Conservation (phyloP, 1,139 yeast species). For the Geotrichum restrictum region DNA sequence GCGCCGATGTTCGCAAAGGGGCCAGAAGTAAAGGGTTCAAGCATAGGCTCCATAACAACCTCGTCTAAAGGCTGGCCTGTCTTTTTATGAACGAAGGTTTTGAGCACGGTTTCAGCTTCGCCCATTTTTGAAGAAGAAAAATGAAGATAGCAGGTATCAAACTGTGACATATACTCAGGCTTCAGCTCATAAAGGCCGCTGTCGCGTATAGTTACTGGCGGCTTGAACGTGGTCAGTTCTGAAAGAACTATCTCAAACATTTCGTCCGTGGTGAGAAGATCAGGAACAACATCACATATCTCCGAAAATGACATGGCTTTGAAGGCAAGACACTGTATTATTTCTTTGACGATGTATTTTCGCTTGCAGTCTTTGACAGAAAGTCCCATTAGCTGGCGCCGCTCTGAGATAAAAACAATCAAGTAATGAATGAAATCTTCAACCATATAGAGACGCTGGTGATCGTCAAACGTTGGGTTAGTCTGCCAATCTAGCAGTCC, state of each 20-base stretch:
- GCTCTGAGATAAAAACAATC: conserved; percentile 67
- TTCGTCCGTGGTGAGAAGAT: conserved; percentile 63
- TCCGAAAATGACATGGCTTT: conserved; percentile 70
- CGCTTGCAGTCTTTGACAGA: conserved; percentile 52
- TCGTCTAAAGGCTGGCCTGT: conserved; percentile 30
- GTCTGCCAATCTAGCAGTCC: conserved; percentile 49
- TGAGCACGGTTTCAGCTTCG: conserved; percentile 59
- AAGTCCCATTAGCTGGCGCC: conserved; percentile 53
- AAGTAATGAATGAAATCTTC: conserved; percentile 76
- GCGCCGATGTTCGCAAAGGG: conserved; percentile 36
- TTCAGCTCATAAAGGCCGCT: conserved; percentile 68
- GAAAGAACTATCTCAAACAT: conserved; percentile 65
- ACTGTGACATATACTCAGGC: conserved; percentile 48
- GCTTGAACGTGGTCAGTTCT: conserved; percentile 56
- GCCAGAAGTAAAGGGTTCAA: conserved; percentile 34
- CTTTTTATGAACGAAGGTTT: conserved; percentile 41
- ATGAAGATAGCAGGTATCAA: conserved; percentile 82
- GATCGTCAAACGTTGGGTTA: conserved; percentile 42
- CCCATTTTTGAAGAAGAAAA: conserved; percentile 75
- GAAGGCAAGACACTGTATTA: conserved; percentile 75
- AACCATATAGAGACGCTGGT: conserved; percentile 52
- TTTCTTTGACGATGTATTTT: conserved; percentile 58
- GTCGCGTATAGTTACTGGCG: conserved; percentile 63
- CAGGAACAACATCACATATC: conserved; percentile 66
- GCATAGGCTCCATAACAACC: conserved; percentile 38